Conservation (phyloP, 306 rosid genomes). For the Pyrus bretschneideri region DNA sequence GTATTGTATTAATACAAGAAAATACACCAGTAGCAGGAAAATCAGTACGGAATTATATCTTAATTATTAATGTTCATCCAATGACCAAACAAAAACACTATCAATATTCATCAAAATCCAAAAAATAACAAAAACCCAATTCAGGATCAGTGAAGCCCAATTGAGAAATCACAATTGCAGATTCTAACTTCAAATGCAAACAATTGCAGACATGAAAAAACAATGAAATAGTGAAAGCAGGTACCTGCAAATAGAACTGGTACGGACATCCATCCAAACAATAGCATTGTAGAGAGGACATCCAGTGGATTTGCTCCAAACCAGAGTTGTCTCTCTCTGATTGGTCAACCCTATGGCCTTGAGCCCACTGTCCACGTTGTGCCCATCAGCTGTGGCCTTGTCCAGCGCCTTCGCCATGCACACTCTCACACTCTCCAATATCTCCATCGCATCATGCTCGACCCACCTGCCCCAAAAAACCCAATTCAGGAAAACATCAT, state of each 20-base stretch:
- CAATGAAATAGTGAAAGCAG: neutral
- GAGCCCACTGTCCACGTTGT: constrained; percentile 61
- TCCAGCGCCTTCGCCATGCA: constrained; percentile 69
- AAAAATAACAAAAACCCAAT: neutral
- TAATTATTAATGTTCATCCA: neutral
- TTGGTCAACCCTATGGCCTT: constrained; percentile 85
- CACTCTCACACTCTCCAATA: constrained; percentile 65
- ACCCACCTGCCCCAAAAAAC: constrained; percentile 54
- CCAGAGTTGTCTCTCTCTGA: constrained; percentile 85
- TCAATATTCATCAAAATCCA: neutral
- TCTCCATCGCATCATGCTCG: constrained; percentile 88
- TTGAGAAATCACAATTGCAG: neutral
- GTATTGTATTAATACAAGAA: neutral
- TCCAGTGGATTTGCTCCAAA: constrained; percentile 96
- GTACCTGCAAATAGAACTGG: constrained; percentile 77
- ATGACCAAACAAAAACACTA: neutral
- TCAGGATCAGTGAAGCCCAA: neutral
- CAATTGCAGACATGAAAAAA: neutral
- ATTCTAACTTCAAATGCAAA: neutral
- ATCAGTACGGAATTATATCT: neutral
- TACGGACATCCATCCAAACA: constrained; percentile 97
- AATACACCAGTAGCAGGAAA: neutral
- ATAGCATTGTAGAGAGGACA: constrained; percentile 70
- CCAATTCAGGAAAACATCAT: neutral
- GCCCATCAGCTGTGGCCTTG: constrained; percentile 76